Conservation (phyloP, 2,329 filamentous ascomycete genomes). For the Xylariales sp. region DNA sequence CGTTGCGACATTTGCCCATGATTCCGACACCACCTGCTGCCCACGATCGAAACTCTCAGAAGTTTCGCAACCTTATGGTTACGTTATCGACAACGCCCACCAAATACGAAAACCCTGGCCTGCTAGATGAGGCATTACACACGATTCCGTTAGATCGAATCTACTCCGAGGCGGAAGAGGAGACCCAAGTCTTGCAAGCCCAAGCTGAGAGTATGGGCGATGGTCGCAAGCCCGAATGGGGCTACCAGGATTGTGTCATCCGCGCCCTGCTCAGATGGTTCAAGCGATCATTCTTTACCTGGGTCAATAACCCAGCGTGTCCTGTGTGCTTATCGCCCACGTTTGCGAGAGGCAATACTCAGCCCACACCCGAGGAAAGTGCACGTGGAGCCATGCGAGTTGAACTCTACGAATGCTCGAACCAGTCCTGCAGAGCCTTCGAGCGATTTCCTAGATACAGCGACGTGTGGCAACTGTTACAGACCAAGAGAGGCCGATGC, state of each 20-base stretch:
- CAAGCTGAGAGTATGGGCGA: slow-evolving; percentile 84
- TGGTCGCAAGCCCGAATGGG: slow-evolving; percentile 80
- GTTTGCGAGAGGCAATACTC: slow-evolving; percentile 75
- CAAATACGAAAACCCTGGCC: slow-evolving; percentile 93
- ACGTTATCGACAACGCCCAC: slow-evolving; percentile 83
- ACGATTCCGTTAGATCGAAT: slow-evolving; percentile 85
- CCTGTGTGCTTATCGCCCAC: slow-evolving; percentile 78
- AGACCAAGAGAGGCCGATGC: slow-evolving; percentile 78
- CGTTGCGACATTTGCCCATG: slow-evolving; percentile 45
- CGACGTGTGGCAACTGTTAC: slow-evolving; percentile 87
- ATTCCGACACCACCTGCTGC: slow-evolving; percentile 68
- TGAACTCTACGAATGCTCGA: slow-evolving; percentile 85
- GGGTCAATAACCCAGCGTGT: slow-evolving; percentile 93
- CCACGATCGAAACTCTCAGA: slow-evolving; percentile 61
- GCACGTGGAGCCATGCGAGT: slow-evolving; percentile 84
- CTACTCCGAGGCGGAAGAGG: slow-evolving; percentile 91
- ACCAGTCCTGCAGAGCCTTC: slow-evolving; percentile 66
- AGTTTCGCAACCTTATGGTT: slow-evolving; percentile 77
- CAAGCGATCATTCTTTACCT: slow-evolving; percentile 89
- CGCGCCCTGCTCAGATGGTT: slow-evolving; percentile 69
- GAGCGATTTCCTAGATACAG: slow-evolving; percentile 93
- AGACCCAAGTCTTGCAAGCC: slow-evolving; percentile 64
- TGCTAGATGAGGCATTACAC: slow-evolving; percentile 86
- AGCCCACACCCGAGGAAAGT: slow-evolving; percentile 82
- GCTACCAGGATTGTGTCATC: slow-evolving; percentile 79